These are phyloP conservation scores for Wickerhamiella bombiphila DNA, from an alignment of 805 yeast genomes.

Conservation along the genomic window DNA sequence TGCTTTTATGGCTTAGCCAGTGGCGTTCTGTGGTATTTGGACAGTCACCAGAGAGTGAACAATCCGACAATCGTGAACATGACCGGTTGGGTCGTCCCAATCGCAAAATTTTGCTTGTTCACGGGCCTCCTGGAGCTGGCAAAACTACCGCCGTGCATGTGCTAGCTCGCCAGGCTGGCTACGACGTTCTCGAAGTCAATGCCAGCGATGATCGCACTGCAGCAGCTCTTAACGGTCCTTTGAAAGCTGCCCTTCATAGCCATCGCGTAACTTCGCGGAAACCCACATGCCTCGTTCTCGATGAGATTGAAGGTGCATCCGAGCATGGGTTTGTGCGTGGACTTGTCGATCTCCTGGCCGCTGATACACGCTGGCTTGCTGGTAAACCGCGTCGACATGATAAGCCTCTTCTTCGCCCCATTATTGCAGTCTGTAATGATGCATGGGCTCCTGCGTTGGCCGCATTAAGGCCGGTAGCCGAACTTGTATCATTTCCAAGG, in stretches of 20 bases:
- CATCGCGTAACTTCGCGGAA: conserved; percentile 32
- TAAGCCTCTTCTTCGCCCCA: conserved; percentile 48
- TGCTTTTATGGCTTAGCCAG: conserved; percentile 48
- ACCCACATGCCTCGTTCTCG: conserved; percentile 73
- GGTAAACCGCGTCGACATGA: conserved; percentile 8
- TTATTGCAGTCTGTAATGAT: conserved; percentile 86
- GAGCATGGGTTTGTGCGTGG: conserved; percentile 34
- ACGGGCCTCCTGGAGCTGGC: conserved; percentile 91
- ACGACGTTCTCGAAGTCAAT: conserved; percentile 67
- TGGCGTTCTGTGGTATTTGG: conserved; percentile 32
- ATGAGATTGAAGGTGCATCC: conserved; percentile 75
- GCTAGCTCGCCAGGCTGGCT: conserved; percentile 69
- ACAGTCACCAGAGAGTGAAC: conserved; percentile 1
- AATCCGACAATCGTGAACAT: conserved; percentile 3
- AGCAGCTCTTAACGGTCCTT: conserved; percentile 9
- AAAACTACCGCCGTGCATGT: conserved; percentile 82
- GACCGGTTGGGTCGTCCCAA: conserved; percentile 36
- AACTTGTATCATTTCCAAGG: conserved; percentile 49
- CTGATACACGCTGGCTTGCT: conserved; percentile 6
- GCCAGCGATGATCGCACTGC: conserved; percentile 72
- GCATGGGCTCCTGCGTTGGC: conserved; percentile 63
- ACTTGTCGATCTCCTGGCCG: conserved; percentile 10
- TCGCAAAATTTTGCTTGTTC: conserved; percentile 53
- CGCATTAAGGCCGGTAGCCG: conserved; percentile 56
- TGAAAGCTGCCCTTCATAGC: conserved; percentile 45